Evolutionary conservation across 164 flowering plant genomes (phyloP), one percentile per base, ranked within the genome.

Genomic region (Pachysandra terminalis): DNA sequence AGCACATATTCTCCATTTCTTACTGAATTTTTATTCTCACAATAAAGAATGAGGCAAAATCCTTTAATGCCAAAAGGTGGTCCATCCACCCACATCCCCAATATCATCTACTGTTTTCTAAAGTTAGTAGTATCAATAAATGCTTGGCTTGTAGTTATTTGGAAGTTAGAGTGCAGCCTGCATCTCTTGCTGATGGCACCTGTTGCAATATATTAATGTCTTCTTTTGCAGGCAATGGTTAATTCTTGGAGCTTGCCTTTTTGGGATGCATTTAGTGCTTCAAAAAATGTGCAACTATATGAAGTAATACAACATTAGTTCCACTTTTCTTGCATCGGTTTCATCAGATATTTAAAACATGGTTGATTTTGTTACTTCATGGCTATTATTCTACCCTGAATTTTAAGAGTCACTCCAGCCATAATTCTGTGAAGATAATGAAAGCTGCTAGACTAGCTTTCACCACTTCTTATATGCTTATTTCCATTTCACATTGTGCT

Each of bases 241-340:
- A 80, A 85, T 64, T 89, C 98, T 70, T 96, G 99, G 98, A 83
- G 76, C 66, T 32, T 21, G 24, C 97, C 99, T 59, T 91, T 91
- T 75, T 61, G 74, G 49, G 80, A 88, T 59, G 75, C 89, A 21
- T 90, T 87, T 75, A 76, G 64, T 17, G 71, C 77, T 66, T 87
- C 93, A 63, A 77, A 79, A 35, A 62, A 81, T 73, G 71, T 87
- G 77, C 93, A 73, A 27, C 24, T 91, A 24, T 90, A 84, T 74
- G 87, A 96, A 97, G 99, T 96, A 83, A 45, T n/a, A 13, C 48
- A 48, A 16, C 24, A 19, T 19, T 55, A 32, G 16, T 57, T 14
- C 17, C 9, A 12, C 3, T 57, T 56, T 56, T 40, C 14, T 24
- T 37, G n/a, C 9, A 51, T 51, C n/a, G 3, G 37, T 32, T 32